A percentile compares a stretch with the other conserved stretches of the same genome.
These are phyloP conservation scores for Isoetes taiwanensis DNA, from an alignment of 75 land plant species.

Conservation along the genomic window DNA sequence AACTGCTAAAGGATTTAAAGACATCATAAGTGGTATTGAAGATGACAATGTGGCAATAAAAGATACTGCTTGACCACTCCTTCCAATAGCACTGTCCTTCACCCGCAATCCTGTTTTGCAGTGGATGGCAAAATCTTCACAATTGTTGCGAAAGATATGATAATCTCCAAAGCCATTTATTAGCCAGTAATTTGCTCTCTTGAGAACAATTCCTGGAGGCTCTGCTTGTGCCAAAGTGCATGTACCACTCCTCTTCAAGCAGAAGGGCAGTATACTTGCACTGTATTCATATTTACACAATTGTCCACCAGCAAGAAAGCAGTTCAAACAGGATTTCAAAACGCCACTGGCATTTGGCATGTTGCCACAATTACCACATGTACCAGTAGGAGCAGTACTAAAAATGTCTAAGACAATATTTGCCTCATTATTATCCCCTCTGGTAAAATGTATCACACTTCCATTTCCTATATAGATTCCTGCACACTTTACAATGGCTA, in stretches of 20 bases:
- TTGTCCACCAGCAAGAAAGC: constrained; percentile 63
- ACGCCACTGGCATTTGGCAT: constrained; percentile 44
- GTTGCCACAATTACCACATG: constrained; percentile 37
- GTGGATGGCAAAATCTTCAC: constrained; percentile 83
- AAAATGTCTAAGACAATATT: constrained; percentile 38
- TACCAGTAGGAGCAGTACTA: constrained; percentile 11
- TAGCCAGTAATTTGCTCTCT: constrained; percentile 58
- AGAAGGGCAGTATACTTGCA: constrained; percentile 45
- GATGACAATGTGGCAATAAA: constrained; percentile 66
- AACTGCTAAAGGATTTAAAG: constrained; percentile 54
- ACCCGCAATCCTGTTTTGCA: constrained; percentile 83
- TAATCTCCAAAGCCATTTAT: constrained; percentile 81
- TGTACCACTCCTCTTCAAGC: constrained; percentile 86
- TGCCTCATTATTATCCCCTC: constrained; percentile 70
- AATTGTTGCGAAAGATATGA: constrained; percentile 69
- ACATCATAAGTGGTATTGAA: constrained; percentile 45
- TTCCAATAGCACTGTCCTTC: too few relatives aligned
- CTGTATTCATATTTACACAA: constrained; percentile 76
- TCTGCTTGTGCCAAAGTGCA: constrained; percentile 75
- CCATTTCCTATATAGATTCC: constrained; percentile 77
- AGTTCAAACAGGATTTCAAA: constrained; percentile 60
- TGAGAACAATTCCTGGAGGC: constrained; percentile 47
- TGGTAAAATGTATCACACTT: constrained; percentile 74
- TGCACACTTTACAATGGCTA: too few relatives aligned
- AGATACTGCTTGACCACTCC: constrained; percentile 79